Evolutionary conservation across 1,139 yeast species (phyloP).

Genomic region (Blastobotrys capitulatus): DNA sequence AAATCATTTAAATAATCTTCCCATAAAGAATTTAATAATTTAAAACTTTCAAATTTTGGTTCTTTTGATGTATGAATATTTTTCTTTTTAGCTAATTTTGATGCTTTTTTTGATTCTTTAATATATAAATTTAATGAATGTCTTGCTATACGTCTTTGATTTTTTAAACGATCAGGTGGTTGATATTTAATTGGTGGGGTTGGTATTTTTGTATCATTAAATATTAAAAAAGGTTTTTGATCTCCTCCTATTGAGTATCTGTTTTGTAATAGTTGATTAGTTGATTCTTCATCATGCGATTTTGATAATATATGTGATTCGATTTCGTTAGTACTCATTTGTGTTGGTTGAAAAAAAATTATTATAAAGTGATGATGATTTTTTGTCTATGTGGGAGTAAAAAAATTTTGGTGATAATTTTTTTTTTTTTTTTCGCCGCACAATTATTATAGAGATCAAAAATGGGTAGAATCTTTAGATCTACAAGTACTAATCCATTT

Average conservation of each 20-base stretch:
- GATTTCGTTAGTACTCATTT: no score
- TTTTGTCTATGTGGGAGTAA: no score
- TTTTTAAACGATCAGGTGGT: slow-evolving; percentile 6
- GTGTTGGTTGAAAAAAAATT: no score
- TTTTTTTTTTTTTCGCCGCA: not conserved
- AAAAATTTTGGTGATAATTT: slow-evolving; percentile 3
- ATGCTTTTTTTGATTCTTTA: slow-evolving; percentile 8
- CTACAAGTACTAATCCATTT: slow-evolving; percentile 59
- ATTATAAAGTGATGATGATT: no score
- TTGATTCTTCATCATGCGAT: slow-evolving; percentile 39
- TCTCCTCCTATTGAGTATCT: slow-evolving; percentile 54
- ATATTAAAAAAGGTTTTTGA: slow-evolving; percentile 53
- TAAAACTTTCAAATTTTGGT: slow-evolving; percentile 44
- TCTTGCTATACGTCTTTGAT: slow-evolving; percentile 6
- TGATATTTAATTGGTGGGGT: not conserved
- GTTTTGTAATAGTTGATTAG: slow-evolving; percentile 46
- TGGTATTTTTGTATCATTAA: slow-evolving; percentile 39
- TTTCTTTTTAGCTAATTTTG: slow-evolving; percentile 22
- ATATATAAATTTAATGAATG: slow-evolving; percentile 5
- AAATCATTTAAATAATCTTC: slow-evolving; percentile 51
- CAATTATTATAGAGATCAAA: no score
- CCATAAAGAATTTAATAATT: slow-evolving; percentile 56
- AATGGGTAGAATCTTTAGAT: slow-evolving; percentile 19
- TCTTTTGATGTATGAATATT: not conserved
- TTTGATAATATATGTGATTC: slow-evolving; percentile 52